Base-by-base conservation (phyloP, 2,329 filamentous ascomycete genomes). In the Aspergillus uvarum region DNA sequence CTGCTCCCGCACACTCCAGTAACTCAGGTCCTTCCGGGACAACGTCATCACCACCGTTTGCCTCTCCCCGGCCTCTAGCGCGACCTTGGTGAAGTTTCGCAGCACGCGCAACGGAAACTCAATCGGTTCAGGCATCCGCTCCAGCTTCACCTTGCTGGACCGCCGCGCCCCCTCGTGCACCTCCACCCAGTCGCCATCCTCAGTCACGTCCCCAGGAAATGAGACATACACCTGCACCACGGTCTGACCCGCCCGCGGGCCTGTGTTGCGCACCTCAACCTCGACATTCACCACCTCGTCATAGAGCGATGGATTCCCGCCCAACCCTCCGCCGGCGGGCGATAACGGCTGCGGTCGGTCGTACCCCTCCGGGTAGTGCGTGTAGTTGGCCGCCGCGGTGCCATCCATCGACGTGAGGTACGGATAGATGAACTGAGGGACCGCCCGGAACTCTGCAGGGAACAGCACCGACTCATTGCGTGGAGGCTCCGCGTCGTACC, bases 401-500 rank as follows among this genome's bases (percentile, higher is more conserved):
- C 83, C 81, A 14, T 83, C 79, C 10, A 80, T 70, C 0, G 76
- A 80, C 7, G 80, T 73, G 24, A 91, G 80, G 72, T 90, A 92
- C 0, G 89, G 89, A 70, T 92, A 92, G 57, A 92, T 83, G 73
- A 89, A 91, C 68, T 89, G 89, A 56, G 83, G 79, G 0, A 92
- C 76, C 51, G 79, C 82, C n/a, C 81, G 79, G 70, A 91, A 85
- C 5, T 77, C 82, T 0, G 75, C 56, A 0, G 89, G 89, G 70
- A 87, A 89, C 1, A 90, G 73, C 0, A 82, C 84, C 12, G 83
- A 81, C n/a, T 79, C 73, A 3, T 83, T 77, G 16, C 82, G 76
- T 0, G 87, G 87, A 2, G 88, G 76, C 0, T 70, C 74, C n/a
- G 75, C 76, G 64, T 84, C 76, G 68, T 89, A 88, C 11, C 74